Conservation (phyloP, 306 rosid species). For the cucumber (Cucumis sativus) region Cucumber_9930_V3 NC_026659.2:36001-36500, state of each 20-base stretch:
- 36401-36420: constrained; percentile 35
- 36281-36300: constrained; percentile 24
- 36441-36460: constrained; percentile 4
- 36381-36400: constrained; percentile 22
- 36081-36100: not conserved
- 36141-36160: constrained; percentile 36
- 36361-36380: constrained; percentile 24
- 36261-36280: constrained; percentile 34
- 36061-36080: constrained; percentile 35
- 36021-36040: not conserved
- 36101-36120: not conserved
- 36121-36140: constrained; percentile 28
- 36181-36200: constrained; percentile 28
- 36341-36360: constrained; percentile 23
- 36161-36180: constrained; percentile 24
- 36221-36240: not conserved
- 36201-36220: not conserved
- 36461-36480: constrained; percentile 31
- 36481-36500: constrained; percentile 13
- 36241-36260: not conserved
- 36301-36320: constrained; percentile 22
- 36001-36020: no score
- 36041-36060: constrained; percentile 8
- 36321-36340: not conserved
- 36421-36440: constrained; percentile 36